Conservation (phyloP, 768 basidiomycete genomes). For the Termitomyces sp. region DNA sequence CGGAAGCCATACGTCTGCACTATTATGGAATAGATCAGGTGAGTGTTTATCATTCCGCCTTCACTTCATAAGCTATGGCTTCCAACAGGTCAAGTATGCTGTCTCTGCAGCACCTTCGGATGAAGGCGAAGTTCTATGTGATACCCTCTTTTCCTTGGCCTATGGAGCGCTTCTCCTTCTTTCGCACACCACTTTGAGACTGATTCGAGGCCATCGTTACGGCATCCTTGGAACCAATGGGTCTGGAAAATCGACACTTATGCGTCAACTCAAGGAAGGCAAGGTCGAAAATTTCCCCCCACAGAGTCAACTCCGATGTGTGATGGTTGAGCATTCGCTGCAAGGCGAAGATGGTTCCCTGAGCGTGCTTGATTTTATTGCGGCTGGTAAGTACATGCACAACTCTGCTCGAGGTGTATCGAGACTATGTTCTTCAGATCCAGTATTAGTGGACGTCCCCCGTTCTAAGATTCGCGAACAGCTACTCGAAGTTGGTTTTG, state of each 20-base stretch:
- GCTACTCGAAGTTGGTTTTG: constrained; percentile 86
- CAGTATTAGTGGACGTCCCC: constrained; percentile 55
- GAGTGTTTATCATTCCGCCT: constrained; percentile 10
- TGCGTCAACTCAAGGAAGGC: constrained; percentile 92
- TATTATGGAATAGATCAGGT: constrained; percentile 77
- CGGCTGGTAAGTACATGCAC: constrained; percentile 50
- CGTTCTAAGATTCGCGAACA: constrained; percentile 72
- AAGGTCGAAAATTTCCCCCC: constrained; percentile 97
- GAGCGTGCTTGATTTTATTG: constrained; percentile 86
- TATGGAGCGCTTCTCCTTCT: constrained; percentile 92
- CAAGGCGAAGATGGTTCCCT: constrained; percentile 88
- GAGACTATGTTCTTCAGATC: constrained; percentile 41
- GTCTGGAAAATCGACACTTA: constrained; percentile 91
- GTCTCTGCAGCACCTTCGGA: constrained; percentile 39
- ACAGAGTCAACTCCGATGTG: constrained; percentile 76
- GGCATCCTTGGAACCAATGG: constrained; percentile 97
- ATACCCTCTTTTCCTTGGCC: constrained; percentile 92
- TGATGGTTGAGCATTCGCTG: constrained; percentile 97
- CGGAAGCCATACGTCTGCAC: constrained; percentile 62
- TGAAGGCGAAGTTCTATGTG: constrained; percentile 84
- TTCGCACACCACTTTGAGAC: constrained; percentile 87
- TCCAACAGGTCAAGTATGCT: constrained; percentile 53
- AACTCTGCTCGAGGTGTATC: neutral
- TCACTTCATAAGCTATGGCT: neutral
- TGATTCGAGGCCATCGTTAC: constrained; percentile 88